phyloP scores from a whole-genome alignment of 2,329 filamentous ascomycete genomes.

The Seiridium unicorne region DNA sequence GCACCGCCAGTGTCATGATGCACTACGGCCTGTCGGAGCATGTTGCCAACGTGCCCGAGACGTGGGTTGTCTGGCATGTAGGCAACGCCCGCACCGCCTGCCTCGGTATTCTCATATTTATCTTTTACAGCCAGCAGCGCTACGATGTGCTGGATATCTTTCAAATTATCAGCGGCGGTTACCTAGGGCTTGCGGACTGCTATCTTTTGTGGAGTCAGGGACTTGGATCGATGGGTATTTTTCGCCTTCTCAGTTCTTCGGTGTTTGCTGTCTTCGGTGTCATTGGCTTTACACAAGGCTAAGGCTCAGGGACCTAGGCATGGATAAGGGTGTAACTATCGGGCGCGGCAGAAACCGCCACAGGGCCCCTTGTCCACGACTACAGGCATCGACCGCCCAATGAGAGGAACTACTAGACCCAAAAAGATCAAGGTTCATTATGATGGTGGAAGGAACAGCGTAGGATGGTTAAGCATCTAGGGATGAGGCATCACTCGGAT shows the following conservation, averaged over 20 bases:
- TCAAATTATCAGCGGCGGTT: slow-evolving; percentile 11
- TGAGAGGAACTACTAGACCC: too few species aligned
- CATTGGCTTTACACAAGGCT: neutral
- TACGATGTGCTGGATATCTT: slow-evolving; percentile 18
- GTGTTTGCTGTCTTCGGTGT: slow-evolving; percentile 14
- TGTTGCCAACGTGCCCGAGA: slow-evolving; percentile 16
- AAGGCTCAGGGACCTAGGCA: too few species aligned
- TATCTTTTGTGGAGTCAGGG: slow-evolving; percentile 15
- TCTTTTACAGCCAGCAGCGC: slow-evolving; percentile 16
- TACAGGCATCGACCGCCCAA: too few species aligned
- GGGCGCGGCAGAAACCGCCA: too few species aligned
- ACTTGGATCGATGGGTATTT: slow-evolving; percentile 8
- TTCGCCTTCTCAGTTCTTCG: slow-evolving; percentile 14
- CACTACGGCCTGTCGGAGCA: slow-evolving; percentile 14
- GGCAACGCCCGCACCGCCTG: slow-evolving; percentile 16
- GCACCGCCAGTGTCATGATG: slow-evolving; percentile 14
- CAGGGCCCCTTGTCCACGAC: too few species aligned
- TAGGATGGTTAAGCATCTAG: too few species aligned
- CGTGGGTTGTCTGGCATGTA: slow-evolving; percentile 14
- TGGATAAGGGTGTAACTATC: too few species aligned
- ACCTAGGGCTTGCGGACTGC: slow-evolving; percentile 14
- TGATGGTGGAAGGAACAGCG: too few species aligned
- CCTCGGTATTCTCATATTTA: slow-evolving; percentile 18
- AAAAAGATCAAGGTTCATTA: too few species aligned
- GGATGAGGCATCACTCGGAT: too few species aligned